Base-by-base conservation (phyloP, 2,329 filamentous ascomycete species). In the Fulvia fulva region DNA sequence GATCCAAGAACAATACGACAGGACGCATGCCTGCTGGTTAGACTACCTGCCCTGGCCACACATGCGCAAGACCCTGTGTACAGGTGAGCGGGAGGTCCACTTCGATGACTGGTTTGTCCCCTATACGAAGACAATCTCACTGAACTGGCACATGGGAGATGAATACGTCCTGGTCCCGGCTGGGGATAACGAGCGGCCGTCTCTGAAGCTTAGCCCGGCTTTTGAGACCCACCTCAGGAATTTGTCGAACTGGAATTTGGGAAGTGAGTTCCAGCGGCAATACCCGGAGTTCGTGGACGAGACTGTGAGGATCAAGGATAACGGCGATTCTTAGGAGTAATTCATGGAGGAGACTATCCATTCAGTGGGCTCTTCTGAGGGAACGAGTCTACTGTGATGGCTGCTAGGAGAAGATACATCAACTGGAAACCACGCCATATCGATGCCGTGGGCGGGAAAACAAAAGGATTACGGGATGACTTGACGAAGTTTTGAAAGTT, bases 81-180 rank as follows among this genome's bases (percentile, higher is more conserved):
- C 63, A 21, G 57, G 78, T 0, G 81, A 83, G 30, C 52, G 30
- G 12, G 46, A 58, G 28, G 58, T 66, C 41, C 57, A 83, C 0
- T 93, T 95, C 67, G 87, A 92, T 57, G 83, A 88, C 65, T 95
- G 92, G 78, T 94, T 93, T 71, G 83, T 93, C 19, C 88, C 89
- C 0, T 96, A 87, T 72, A 94, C 89, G 1, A 84, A 81, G 1
- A 91, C 87, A 0, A 69, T 96, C 23, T 85, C 82, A 25, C 73
- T 96, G 16, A 94, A 92, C 65, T 97, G 91, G 91, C 88, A 88
- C 0, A 93, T 95, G 69, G 87, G 90, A 56, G 81, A 85, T 0
- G 84, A 83, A 0, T 87, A 91, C 65, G 84, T 86, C 34, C 77
- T 96, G 25, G 75, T 81, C 5, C 58, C 60, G 25, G 54, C 55